Evolutionary conservation across 2,329 filamentous ascomycete genomes (phyloP).

Genomic region (Alternaria triticimaculans): DNA sequence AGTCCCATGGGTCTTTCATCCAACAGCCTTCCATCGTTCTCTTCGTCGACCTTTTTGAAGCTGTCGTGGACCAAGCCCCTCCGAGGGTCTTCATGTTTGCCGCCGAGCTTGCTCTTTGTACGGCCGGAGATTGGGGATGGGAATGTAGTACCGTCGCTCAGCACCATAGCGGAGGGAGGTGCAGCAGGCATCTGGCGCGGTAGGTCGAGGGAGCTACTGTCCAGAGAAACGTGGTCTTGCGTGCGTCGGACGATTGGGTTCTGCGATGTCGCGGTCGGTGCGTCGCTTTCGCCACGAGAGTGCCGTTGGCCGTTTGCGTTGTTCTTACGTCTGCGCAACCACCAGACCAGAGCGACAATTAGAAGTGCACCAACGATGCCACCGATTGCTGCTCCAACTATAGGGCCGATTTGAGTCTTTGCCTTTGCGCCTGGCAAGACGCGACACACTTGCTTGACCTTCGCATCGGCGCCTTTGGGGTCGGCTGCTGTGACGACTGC

Average conservation of each 20-base stretch:
- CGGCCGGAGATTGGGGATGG: slow-evolving; percentile 7
- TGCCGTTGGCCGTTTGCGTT: not conserved
- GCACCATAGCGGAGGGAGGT: not conserved
- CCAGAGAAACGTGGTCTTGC: slow-evolving; percentile 1
- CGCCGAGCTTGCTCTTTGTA: not conserved
- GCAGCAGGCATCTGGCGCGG: slow-evolving; percentile 11
- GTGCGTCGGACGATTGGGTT: slow-evolving; percentile 8
- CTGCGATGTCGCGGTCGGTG: not conserved
- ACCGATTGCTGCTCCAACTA: slow-evolving; percentile 16
- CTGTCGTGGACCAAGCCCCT: slow-evolving; percentile 16
- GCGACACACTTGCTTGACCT: slow-evolving; percentile 22
- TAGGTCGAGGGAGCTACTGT: slow-evolving; percentile 15
- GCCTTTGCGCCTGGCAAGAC: slow-evolving; percentile 12
- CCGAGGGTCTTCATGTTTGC: slow-evolving; percentile 10
- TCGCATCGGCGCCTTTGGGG: slow-evolving; percentile 18
- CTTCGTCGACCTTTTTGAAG: slow-evolving; percentile 18
- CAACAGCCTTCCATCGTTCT: slow-evolving; percentile 24
- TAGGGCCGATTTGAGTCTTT: slow-evolving; percentile 7
- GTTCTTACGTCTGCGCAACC: slow-evolving; percentile 7
- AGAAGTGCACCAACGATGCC: slow-evolving; percentile 14
- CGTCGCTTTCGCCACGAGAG: slow-evolving; percentile 13
- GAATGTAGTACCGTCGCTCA: slow-evolving; percentile 8
- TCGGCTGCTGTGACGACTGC: slow-evolving; percentile 20
- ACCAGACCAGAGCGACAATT: slow-evolving; percentile 12
- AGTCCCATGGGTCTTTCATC: slow-evolving; percentile 24